phyloP scores from a whole-genome alignment of 805 yeast species.

The Pichia eremophila region DNA sequence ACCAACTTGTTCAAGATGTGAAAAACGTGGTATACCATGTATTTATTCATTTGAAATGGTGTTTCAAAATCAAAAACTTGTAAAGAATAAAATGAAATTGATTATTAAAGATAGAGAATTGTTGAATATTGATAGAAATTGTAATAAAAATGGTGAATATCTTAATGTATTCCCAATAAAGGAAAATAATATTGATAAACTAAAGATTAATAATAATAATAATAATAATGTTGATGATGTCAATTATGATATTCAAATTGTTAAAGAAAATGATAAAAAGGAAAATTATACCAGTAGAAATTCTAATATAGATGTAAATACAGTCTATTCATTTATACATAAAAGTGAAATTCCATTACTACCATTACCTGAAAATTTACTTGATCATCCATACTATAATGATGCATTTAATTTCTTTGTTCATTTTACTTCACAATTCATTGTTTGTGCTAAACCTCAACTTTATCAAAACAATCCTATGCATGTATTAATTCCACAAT shows the following conservation, averaged over 20 bases:
- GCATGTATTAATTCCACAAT: conserved; percentile 48
- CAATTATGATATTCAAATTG: background rate
- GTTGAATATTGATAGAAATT: background rate
- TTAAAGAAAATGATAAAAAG: background rate
- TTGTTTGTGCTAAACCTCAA: conserved; percentile 55
- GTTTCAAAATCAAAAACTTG: conserved; percentile 3
- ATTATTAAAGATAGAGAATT: conserved; percentile 1
- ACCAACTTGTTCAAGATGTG: conserved; percentile 15
- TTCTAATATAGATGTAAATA: background rate
- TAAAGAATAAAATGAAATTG: background rate
- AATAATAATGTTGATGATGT: background rate
- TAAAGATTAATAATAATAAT: background rate
- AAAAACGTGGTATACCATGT: conserved; percentile 2
- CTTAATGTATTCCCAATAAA: background rate
- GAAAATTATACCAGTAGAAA: background rate
- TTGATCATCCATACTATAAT: conserved; percentile 49
- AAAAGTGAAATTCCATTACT: conserved; percentile 10
- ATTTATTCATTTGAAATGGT: conserved; percentile 5
- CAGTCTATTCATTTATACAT: background rate
- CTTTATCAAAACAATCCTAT: conserved; percentile 61
- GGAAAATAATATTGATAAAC: background rate
- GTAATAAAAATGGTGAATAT: background rate
- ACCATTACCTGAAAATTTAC: conserved; percentile 50
- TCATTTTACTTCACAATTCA: conserved; percentile 44
- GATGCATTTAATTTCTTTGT: conserved; percentile 55